Evolutionary conservation across 1,139 yeast species (phyloP).

Genomic region (Candida dubliniensis): DNA sequence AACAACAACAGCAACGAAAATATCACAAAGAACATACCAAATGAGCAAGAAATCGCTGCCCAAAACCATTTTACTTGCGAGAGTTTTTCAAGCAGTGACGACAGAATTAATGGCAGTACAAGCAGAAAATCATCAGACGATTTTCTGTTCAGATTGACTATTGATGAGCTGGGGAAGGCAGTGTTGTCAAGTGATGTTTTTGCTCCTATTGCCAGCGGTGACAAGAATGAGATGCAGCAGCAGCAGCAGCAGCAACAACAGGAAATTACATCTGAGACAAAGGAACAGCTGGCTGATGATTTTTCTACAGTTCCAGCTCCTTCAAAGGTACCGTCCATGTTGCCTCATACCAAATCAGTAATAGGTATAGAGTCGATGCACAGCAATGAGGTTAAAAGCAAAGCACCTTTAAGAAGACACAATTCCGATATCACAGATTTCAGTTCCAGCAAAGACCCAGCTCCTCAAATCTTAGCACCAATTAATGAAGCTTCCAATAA

Average conservation of each 20-base stretch:
- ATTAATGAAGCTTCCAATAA: conserved; percentile 19
- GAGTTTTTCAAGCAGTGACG: neutral
- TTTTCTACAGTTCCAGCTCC: neutral
- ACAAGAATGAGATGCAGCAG: conserved; percentile 1
- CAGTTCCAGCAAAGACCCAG: conserved; percentile 13
- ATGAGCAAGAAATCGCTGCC: neutral
- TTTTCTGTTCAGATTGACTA: conserved; percentile 37
- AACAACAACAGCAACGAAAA: neutral
- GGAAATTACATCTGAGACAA: no score
- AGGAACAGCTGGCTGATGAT: no score
- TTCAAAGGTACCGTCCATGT: conserved; percentile 16
- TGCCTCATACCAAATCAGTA: conserved; percentile 30
- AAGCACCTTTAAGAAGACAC: conserved; percentile 27
- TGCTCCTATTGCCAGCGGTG: conserved; percentile 1
- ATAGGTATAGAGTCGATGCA: conserved; percentile 28
- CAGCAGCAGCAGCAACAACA: neutral
- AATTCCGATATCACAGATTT: conserved; percentile 32
- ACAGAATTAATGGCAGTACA: neutral
- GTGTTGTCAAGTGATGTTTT: conserved; percentile 30
- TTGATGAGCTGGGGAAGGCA: conserved; percentile 50
- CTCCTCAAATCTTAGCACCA: conserved; percentile 11
- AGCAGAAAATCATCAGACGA: conserved; percentile 18
- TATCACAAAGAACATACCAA: neutral
- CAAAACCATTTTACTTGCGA: neutral
- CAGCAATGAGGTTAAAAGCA: conserved; percentile 11